Evolutionary conservation across 768 basidiomycete genomes (phyloP), one percentile per base, ranked within the genome.

Genomic region (Serpula lacrymans): DNA sequence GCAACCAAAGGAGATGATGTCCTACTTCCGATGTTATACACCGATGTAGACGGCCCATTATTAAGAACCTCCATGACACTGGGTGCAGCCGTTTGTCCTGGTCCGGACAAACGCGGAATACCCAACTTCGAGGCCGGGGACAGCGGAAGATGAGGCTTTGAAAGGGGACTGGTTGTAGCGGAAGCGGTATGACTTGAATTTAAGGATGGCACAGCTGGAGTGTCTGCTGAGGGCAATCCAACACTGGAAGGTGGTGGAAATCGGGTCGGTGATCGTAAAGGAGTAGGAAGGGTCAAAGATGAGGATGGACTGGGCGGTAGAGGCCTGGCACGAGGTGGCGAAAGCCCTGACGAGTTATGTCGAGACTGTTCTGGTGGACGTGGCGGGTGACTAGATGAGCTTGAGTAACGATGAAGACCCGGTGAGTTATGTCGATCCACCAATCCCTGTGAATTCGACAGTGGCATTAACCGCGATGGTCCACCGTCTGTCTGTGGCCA

Each of bases 271-370:
- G 62, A 62, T 4, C 41, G 26, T 6, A 30, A 18, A 6, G 22
- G 37, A 17, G 6, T 17, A 5, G 37, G 8, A 17, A 39, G 29
- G 5, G 18, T n/a, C 11, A 13, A 20, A 10, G 25, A 28, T 33
- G 43, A 44, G 13, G 43, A 44, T 7, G 43, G 43, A 26, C 43
- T 44, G 16, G 60, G 58, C 11, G 59, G 60, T 9, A 55, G 42
- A 7, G 59, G 50, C 18, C 62, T 55, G 9, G 50, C 55, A 26
- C 69, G 64, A 9, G 71, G 60, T 14, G 72, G 69, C 1, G 72
- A 73, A 1, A 55, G 45, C 29, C 41, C 34, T 23, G 45, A 35
- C 11, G 45, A 46, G 16, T 35, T 46, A 22, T 37, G 45, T 13
- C 45, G 45, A 4, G 45, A 46, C 20, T 17, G 37, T 41, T 16